These are phyloP conservation scores for Zygoascus biomembranicola DNA, from an alignment of 805 yeast genomes.

Conservation along the genomic window DNA sequence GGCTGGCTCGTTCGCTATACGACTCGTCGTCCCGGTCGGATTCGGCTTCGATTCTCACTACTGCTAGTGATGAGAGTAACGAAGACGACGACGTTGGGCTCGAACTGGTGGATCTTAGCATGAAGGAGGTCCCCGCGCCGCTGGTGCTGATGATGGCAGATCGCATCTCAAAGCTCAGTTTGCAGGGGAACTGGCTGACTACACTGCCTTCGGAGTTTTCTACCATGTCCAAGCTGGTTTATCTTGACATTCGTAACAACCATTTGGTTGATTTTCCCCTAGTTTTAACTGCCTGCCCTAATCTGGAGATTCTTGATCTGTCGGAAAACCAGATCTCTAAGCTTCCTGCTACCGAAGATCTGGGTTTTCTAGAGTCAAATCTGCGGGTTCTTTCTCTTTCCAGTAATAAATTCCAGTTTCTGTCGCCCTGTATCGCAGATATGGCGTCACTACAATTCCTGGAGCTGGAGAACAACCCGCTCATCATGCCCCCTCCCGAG, in stretches of 20 bases:
- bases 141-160: constrained; percentile 32
- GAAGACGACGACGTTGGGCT: constrained; percentile 24
- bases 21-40: not conserved
- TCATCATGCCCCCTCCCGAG: constrained; percentile 39
- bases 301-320: constrained; percentile 58
- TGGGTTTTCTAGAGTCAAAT: constrained; percentile 30
- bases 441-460: constrained; percentile 46
- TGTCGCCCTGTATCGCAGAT: constrained; percentile 47
- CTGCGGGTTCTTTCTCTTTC: constrained; percentile 55
- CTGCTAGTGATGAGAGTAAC: constrained; percentile 6
- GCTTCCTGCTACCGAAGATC: constrained; percentile 35
- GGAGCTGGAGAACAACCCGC: constrained; percentile 57
- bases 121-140: constrained; percentile 32
- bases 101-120: constrained; percentile 34
- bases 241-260: constrained; percentile 61
- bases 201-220: constrained; percentile 41
- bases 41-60: not conserved
- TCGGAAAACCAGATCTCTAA: constrained; percentile 45
- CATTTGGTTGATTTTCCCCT: constrained; percentile 46
- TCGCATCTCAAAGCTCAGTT: constrained; percentile 41
- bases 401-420: constrained; percentile 46
- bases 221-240: constrained; percentile 38
- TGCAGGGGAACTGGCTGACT: constrained; percentile 44
- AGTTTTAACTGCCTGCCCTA: constrained; percentile 27
- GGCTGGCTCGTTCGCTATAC: not conserved